Conservation (phyloP, 345 rosid genomes). For the Anacardium occidentale region DNA sequence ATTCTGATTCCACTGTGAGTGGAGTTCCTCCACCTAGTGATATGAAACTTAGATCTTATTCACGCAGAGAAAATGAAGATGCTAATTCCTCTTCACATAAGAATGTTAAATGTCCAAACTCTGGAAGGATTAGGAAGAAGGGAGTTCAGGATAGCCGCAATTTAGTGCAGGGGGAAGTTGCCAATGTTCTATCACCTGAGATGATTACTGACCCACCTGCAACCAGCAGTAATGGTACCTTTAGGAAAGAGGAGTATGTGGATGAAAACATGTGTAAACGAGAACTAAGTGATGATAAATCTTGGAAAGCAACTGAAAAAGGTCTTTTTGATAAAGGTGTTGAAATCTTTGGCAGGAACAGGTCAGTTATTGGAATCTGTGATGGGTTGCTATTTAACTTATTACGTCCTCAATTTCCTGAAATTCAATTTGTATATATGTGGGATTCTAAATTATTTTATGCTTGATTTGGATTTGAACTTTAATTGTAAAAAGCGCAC, state of each 20-base stretch:
- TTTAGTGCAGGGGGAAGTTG: slow-evolving; percentile 40
- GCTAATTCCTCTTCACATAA: slow-evolving; percentile 70
- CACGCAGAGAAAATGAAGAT: slow-evolving; percentile 74
- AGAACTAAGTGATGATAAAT: slow-evolving; percentile 48
- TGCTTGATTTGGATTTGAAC: neutral
- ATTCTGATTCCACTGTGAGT: slow-evolving; percentile 73
- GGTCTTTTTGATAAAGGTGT: slow-evolving; percentile 88
- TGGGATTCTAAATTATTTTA: slow-evolving; percentile 7
- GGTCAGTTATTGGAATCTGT: slow-evolving; percentile 42
- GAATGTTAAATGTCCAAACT: slow-evolving; percentile 51
- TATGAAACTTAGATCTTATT: slow-evolving; percentile 48
- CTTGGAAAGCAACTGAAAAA: slow-evolving; percentile 88
- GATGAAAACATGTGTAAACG: slow-evolving; percentile 56
- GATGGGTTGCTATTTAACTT: neutral
- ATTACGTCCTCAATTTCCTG: neutral
- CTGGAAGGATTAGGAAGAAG: slow-evolving; percentile 60
- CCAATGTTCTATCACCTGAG: slow-evolving; percentile 39
- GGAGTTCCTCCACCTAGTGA: slow-evolving; percentile 50
- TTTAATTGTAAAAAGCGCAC: neutral
- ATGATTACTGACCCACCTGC: slow-evolving; percentile 41
- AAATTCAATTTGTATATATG: neutral
- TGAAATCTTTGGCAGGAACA: slow-evolving; percentile 92
- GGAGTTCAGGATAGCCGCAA: slow-evolving; percentile 38
- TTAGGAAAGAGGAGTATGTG: slow-evolving; percentile 64
- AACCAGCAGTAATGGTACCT: slow-evolving; percentile 45